Conservation (phyloP, 345 rosid genomes). For the Lenwebbia sp. region DNA sequence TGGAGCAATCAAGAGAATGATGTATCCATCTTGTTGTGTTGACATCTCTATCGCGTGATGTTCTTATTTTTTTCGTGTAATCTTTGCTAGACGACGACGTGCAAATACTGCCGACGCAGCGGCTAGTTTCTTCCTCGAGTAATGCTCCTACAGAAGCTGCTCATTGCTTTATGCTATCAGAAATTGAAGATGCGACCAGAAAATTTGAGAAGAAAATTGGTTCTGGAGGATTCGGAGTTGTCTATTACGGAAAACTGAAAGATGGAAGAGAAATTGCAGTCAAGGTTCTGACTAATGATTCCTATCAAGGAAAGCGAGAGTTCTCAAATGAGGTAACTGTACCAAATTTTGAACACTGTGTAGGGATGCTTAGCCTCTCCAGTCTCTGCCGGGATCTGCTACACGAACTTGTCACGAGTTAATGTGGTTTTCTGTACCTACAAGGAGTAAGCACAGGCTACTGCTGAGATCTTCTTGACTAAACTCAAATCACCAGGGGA, state of each 20-base stretch:
- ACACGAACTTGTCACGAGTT: background rate
- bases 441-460: background rate
- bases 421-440: background rate
- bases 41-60: background rate
- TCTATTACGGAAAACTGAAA: constrained; percentile 69
- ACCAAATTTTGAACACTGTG: background rate
- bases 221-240: constrained; percentile 96
- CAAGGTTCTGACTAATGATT: constrained; percentile 65
- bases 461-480: background rate
- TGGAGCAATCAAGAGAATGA: background rate
- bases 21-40: background rate
- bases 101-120: constrained; percentile 39
- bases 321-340: constrained; percentile 78
- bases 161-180: constrained; percentile 63
- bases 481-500: background rate
- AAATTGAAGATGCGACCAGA: constrained; percentile 76
- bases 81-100: constrained; percentile 26
- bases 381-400: background rate
- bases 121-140: constrained; percentile 41
- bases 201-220: constrained; percentile 81
- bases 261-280: constrained; percentile 97
- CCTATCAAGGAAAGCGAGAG: constrained; percentile 92
- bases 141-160: constrained; percentile 71
- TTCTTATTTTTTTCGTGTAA: constrained; percentile 1
- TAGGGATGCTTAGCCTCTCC: background rate